Evolutionary conservation across 192 early-diverging fungal genomes (phyloP).

Genomic region (Coemansia asiatica): DNA sequence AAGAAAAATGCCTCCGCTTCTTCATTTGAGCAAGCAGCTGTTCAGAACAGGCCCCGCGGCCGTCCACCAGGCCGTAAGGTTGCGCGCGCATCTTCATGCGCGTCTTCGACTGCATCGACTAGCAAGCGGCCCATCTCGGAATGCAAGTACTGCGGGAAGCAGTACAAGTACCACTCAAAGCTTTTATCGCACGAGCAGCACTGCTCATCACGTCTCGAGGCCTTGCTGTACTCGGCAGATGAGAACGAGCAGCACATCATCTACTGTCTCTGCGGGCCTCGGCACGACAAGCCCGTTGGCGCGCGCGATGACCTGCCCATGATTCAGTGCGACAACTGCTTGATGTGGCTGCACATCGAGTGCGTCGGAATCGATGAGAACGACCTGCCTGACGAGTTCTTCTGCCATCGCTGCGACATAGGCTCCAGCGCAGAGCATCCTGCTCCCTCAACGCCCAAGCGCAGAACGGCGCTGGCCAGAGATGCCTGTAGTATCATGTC

Average conservation of each 20-base stretch:
- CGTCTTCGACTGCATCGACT: neutral
- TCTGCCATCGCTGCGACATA: conserved; percentile 58
- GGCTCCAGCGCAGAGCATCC: neutral
- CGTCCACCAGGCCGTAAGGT: conserved; percentile 21
- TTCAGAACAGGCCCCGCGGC: conserved; percentile 21
- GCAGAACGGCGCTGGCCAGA: conserved; percentile 9
- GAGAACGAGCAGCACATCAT: conserved; percentile 57
- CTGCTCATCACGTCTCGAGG: conserved; percentile 56
- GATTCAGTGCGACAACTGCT: conserved; percentile 75
- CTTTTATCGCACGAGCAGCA: conserved; percentile 62
- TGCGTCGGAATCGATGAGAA: conserved; percentile 64
- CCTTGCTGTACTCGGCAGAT: conserved; percentile 51
- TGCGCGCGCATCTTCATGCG: neutral
- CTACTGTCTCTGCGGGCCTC: conserved; percentile 53
- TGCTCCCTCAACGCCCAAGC: conserved; percentile 22
- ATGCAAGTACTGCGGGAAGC: conserved; percentile 65
- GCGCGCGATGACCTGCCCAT: conserved; percentile 57
- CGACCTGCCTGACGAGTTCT: conserved; percentile 61
- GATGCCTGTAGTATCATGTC: conserved; percentile 27
- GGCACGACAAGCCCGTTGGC: conserved; percentile 38
- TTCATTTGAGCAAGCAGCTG: conserved; percentile 33
- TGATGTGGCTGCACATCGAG: conserved; percentile 69
- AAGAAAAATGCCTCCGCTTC: conserved; percentile 27
- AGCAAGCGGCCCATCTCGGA: conserved; percentile 41
- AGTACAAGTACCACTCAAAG: conserved; percentile 62